Conservation (phyloP, 768 basidiomycete species). For the Russula abietina region DNA sequence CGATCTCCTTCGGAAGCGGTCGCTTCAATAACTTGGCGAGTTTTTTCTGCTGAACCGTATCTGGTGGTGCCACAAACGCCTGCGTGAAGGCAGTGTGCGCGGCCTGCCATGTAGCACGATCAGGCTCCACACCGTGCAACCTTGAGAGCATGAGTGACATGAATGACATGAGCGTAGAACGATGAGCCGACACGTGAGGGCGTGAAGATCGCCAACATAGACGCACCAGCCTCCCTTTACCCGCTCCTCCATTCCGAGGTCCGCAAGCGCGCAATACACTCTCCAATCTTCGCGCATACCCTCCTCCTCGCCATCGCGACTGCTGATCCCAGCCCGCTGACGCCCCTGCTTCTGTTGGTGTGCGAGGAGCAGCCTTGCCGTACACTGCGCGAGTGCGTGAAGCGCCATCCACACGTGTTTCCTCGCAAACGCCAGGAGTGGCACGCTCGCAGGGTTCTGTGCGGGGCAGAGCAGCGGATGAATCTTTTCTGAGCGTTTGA, state of each 20-base stretch:
- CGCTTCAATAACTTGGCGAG: slow-evolving; percentile 51
- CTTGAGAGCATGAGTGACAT: slow-evolving; percentile 23
- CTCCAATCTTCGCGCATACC: slow-evolving; percentile 45
- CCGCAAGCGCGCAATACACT: slow-evolving; percentile 57
- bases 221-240: slow-evolving; percentile 43
- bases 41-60: slow-evolving; percentile 48
- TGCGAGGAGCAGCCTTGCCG: slow-evolving; percentile 56
- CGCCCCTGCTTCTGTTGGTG: slow-evolving; percentile 40
- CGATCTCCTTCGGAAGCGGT: slow-evolving; percentile 42
- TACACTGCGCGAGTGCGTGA: slow-evolving; percentile 63
- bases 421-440: slow-evolving; percentile 55
- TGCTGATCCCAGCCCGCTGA: slow-evolving; percentile 17
- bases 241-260: slow-evolving; percentile 67
- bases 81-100: slow-evolving; percentile 52
- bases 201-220: background rate
- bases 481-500: slow-evolving; percentile 51
- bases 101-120: slow-evolving; percentile 60
- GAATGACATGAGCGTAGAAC: background rate
- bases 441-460: slow-evolving; percentile 63
- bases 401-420: slow-evolving; percentile 67
- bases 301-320: slow-evolving; percentile 22
- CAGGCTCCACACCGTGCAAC: slow-evolving; percentile 44
- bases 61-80: slow-evolving; percentile 57
- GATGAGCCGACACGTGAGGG: slow-evolving; percentile 5
- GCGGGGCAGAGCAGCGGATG: slow-evolving; percentile 71